Percentiles rank a stretch among this genome's conserved stretches.
These are phyloP conservation scores for Parachlorella kessleri DNA, from an alignment of 139 green algal genomes.

Conservation along the genomic window DNA sequence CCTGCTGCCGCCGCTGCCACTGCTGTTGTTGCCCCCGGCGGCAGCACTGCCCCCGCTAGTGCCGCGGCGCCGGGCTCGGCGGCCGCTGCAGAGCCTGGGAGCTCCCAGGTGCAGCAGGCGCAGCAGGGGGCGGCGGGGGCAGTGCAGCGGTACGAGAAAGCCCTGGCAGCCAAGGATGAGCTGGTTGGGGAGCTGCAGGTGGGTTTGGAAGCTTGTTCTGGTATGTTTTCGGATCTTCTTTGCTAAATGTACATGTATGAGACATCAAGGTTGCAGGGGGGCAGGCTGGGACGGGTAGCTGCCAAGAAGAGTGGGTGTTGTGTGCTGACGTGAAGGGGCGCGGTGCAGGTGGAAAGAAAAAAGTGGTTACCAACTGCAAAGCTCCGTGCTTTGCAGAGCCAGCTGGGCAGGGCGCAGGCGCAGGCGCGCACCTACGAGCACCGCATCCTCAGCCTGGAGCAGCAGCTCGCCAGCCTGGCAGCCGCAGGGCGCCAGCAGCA, in stretches of 20 bases:
- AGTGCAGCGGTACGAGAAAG: conserved; percentile 38
- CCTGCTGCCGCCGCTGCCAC: neutral
- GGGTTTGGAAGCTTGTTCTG: no score
- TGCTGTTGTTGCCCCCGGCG: neutral
- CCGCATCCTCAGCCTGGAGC: conserved; percentile 37
- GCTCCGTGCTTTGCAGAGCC: no score
- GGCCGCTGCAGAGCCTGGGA: neutral
- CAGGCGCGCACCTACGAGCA: conserved; percentile 34
- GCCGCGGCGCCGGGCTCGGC: neutral
- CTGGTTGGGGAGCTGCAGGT: conserved; percentile 38
- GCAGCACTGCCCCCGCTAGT: neutral
- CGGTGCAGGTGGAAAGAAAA: no score
- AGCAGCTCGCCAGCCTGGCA: conserved; percentile 13
- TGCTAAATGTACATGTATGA: no score
- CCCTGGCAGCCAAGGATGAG: conserved; percentile 63
- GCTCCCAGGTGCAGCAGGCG: neutral
- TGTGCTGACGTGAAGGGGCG: no score
- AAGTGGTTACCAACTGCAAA: no score
- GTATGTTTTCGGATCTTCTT: no score
- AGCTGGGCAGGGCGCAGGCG: conserved; percentile 7
- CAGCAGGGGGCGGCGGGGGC: neutral
- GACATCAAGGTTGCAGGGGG: no score
- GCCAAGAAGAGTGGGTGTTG: no score
- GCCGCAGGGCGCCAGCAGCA: neutral
- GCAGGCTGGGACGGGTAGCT: no score